Percentiles rank a stretch among this genome's conserved stretches.
Conservation (phyloP, 495 filamentous ascomycete genomes). For the Penicillium waksmanii region DNA sequence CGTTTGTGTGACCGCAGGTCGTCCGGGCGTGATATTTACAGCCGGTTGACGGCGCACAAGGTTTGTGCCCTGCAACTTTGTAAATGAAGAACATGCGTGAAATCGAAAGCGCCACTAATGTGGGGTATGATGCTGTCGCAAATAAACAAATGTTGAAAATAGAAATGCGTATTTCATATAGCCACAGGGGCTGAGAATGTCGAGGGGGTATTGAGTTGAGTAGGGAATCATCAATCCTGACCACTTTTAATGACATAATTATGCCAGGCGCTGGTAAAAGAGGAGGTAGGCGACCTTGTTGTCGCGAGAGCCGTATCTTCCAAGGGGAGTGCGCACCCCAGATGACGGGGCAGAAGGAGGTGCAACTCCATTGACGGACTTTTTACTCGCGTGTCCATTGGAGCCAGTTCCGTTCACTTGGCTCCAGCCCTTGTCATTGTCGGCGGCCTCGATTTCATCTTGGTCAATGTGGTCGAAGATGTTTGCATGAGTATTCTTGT, state of each 20-base stretch:
- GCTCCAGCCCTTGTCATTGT: constrained; percentile 78
- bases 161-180: constrained; percentile 5
- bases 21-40: neutral
- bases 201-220: constrained; percentile 1
- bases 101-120: constrained; percentile 11
- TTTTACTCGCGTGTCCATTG: constrained; percentile 53
- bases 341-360: constrained; percentile 51
- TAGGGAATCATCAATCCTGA: constrained; percentile 1
- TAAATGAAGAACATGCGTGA: constrained; percentile 12
- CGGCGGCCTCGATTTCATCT: constrained; percentile 59
- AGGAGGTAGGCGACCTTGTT: constrained; percentile 96
- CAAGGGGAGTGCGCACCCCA: constrained; percentile 62
- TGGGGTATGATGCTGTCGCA: constrained; percentile 20
- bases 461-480: constrained; percentile 72
- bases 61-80: neutral
- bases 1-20: neutral
- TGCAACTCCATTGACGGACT: constrained; percentile 70
- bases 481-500: constrained; percentile 60
- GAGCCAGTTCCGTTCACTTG: constrained; percentile 70
- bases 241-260: constrained; percentile 10
- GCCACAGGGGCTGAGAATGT: constrained; percentile 8
- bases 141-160: constrained; percentile 8
- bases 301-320: constrained; percentile 77
- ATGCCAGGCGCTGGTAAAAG: constrained; percentile 82
- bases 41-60: neutral